phyloP scores from a whole-genome alignment of 345 rosid species.

The Brassica incana region DNA sequence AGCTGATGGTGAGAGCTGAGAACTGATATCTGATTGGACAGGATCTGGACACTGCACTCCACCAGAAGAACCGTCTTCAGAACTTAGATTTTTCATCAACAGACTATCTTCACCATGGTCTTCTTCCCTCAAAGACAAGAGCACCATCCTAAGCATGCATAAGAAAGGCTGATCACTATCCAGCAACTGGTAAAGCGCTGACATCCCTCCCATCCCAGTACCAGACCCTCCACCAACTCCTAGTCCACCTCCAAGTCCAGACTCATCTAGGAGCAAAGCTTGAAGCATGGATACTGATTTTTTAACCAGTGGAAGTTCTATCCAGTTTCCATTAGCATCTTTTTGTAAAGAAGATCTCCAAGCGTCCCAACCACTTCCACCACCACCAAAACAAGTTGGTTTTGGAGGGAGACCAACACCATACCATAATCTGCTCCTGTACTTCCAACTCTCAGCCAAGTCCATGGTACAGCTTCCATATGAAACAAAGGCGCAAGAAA shows the following conservation, averaged over 20 bases:
- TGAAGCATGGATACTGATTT: constrained; percentile 95
- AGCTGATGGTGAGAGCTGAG: constrained; percentile 72
- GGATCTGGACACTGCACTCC: constrained; percentile 45
- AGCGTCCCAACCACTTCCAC: constrained; percentile 90
- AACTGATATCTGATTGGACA: constrained; percentile 45
- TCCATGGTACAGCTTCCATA: constrained; percentile 91
- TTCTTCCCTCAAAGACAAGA: constrained; percentile 94
- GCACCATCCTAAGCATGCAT: constrained; percentile 98
- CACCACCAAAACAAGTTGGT: constrained; percentile 67
- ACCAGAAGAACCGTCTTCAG: constrained; percentile 53
- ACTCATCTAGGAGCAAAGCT: constrained; percentile 83
- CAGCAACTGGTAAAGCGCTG: constrained; percentile 85
- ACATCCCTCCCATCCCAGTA: constrained; percentile 99
- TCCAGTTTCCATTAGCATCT: constrained; percentile 90
- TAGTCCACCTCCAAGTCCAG: constrained; percentile 97
- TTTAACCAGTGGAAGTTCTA: constrained; percentile 88
- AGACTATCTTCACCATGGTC: constrained; percentile 73
- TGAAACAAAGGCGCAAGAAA: constrained; percentile 93
- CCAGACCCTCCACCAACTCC: constrained; percentile 97
- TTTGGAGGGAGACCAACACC: constrained; percentile 81
- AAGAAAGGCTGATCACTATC: constrained; percentile 98
- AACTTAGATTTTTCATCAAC: constrained; percentile 59
- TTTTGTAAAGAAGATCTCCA: constrained; percentile 82
- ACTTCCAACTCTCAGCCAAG: constrained; percentile 94
- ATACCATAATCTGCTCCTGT: constrained; percentile 90